These are phyloP conservation scores for Paramyrothecium sp. DNA, from an alignment of 2,329 filamentous ascomycete genomes.

Conservation along the genomic window DNA sequence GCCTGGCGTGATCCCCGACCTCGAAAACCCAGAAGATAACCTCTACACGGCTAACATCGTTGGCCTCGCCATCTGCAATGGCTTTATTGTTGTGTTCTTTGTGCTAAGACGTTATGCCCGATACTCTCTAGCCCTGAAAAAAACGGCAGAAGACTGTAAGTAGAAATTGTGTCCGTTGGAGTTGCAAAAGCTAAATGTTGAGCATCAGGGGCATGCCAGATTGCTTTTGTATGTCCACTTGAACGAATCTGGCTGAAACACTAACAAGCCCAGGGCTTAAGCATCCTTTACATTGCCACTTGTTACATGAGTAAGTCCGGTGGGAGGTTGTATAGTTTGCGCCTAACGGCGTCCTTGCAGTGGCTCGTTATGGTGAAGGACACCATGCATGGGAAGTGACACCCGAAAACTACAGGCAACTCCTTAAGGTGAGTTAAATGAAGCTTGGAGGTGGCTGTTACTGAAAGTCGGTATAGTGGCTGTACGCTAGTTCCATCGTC, in stretches of 20 bases:
- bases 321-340: no score
- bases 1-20: background rate
- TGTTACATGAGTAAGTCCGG: background rate
- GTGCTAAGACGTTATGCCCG: background rate
- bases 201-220: background rate
- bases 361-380: background rate
- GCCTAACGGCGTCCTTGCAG: background rate
- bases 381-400: background rate
- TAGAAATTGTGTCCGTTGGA: background rate
- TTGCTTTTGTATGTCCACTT: background rate
- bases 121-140: background rate
- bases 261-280: background rate
- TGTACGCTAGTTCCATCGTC: background rate
- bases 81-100: background rate
- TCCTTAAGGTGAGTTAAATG: background rate
- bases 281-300: background rate
- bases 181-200: background rate
- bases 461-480: background rate
- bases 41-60: background rate
- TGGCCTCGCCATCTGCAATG: background rate
- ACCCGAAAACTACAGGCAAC: background rate
- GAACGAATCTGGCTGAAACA: background rate
- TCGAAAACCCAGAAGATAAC: background rate
- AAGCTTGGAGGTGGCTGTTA: background rate
- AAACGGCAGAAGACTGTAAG: background rate